A percentile compares a stretch with the other conserved stretches of the same genome.
These are phyloP conservation scores for Boletus rex-veris DNA, from an alignment of 768 basidiomycete species.

Conservation along the genomic window DNA sequence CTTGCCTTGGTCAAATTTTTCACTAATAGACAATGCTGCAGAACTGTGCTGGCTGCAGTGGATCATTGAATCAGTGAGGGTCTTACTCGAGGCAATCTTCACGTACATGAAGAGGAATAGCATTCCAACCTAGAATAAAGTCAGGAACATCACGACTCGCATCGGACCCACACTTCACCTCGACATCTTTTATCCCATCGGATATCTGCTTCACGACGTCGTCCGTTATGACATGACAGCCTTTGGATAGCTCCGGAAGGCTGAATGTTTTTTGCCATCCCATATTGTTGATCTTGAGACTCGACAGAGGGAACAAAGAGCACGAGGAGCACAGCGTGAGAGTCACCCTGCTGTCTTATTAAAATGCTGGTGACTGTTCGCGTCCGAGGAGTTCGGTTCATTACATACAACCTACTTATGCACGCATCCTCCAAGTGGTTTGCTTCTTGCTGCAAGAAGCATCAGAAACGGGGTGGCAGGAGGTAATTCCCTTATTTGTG, in stretches of 20 bases:
- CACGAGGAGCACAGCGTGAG: background rate
- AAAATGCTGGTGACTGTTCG: too few relatives aligned
- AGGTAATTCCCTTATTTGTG: too few relatives aligned
- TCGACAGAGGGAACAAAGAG: background rate
- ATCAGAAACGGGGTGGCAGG: too few relatives aligned
- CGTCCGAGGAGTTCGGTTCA: too few relatives aligned
- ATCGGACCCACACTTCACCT: constrained; percentile 41
- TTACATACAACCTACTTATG: too few relatives aligned
- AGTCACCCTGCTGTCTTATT: background rate
- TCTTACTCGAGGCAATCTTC: background rate
- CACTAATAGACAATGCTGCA: constrained; percentile 79
- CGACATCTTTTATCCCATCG: constrained; percentile 62
- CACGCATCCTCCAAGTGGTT: too few relatives aligned
- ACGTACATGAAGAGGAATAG: constrained; percentile 83
- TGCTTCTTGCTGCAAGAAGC: too few relatives aligned
- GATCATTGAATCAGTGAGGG: constrained; percentile 7
- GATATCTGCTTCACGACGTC: constrained; percentile 66
- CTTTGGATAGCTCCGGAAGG: constrained; percentile 49
- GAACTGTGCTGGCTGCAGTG: constrained; percentile 67
- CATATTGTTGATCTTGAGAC: constrained; percentile 42
- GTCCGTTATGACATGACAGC: constrained; percentile 82
- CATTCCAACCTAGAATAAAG: constrained; percentile 67
- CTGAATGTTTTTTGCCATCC: constrained; percentile 88
- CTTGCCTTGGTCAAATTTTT: constrained; percentile 81
- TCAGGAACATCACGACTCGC: background rate